These are phyloP conservation scores for Forsythia suspensa DNA, from an alignment of 257 asterid genomes.

Conservation along the genomic window DNA sequence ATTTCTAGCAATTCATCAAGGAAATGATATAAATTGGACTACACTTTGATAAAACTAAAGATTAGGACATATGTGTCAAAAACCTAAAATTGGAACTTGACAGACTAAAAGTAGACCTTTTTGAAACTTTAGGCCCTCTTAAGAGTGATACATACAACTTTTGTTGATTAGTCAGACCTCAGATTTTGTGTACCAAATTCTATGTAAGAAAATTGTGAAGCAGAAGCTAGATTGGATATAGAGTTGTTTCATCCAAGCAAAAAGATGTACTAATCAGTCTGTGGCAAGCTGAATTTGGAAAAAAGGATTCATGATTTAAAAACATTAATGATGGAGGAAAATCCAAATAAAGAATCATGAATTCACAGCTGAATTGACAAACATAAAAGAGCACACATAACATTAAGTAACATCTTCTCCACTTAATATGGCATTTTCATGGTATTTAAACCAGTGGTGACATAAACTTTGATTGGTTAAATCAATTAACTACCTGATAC, in stretches of 20 bases:
- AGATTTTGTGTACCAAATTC: conserved; percentile 2
- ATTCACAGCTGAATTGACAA: not conserved
- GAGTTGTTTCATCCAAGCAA: not conserved
- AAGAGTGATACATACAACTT: not conserved
- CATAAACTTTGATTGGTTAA: not conserved
- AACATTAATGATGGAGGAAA: not conserved
- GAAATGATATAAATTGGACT: not conserved
- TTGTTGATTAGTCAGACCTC: not conserved
- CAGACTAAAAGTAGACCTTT: not conserved
- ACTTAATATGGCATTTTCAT: not conserved
- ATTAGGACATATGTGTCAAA: not conserved
- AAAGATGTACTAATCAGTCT: not conserved
- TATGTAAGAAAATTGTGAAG: not conserved
- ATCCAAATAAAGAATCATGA: not conserved
- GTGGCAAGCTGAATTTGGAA: not conserved
- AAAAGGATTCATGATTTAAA: not conserved
- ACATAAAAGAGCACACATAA: not conserved
- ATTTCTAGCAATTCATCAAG: not conserved
- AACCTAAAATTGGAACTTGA: not conserved
- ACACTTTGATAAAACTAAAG: not conserved
- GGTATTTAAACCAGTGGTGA: not conserved
- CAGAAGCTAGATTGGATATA: not conserved
- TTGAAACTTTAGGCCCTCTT: not conserved
- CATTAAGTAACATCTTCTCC: not conserved
- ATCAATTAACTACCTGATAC: conserved; percentile 10